Conservation (phyloP, 495 filamentous ascomycete species). For the Cercophora scortea region DNA sequence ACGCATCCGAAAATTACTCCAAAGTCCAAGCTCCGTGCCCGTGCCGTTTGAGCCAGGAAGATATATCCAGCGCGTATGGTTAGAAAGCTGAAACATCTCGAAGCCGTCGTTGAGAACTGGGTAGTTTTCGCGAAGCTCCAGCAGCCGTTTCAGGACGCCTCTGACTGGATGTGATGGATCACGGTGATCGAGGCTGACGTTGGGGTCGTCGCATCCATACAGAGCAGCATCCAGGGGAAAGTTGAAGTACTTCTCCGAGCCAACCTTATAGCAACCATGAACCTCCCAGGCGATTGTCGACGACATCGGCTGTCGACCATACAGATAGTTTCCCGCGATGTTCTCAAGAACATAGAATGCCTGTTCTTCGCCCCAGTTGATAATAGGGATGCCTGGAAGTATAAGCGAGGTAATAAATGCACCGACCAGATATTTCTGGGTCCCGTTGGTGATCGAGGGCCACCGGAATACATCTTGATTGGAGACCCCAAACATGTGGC, state of each 20-base stretch:
- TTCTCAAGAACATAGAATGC: conserved; percentile 59
- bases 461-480: conserved; percentile 68
- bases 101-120: conserved; percentile 57
- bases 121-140: conserved; percentile 50
- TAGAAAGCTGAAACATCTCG: conserved; percentile 49
- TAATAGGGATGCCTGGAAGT: conserved; percentile 56
- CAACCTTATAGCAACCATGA: conserved; percentile 58
- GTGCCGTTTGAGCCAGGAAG: conserved; percentile 49
- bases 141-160: conserved; percentile 63
- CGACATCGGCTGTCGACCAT: conserved; percentile 59
- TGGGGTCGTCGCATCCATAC: conserved; percentile 63
- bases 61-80: conserved; percentile 47
- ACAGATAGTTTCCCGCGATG: conserved; percentile 60
- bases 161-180: conserved; percentile 28
- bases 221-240: conserved; percentile 35
- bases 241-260: conserved; percentile 10
- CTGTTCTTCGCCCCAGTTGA: conserved; percentile 65
- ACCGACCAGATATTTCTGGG: conserved; percentile 52
- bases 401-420: conserved; percentile 54
- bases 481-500: conserved; percentile 62
- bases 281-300: conserved; percentile 56
- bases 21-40: conserved; percentile 58
- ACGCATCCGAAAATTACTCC: conserved; percentile 24
- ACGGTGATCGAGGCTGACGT: conserved; percentile 50
- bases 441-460: conserved; percentile 55